These are phyloP conservation scores for Psilocybe sp. DNA, from an alignment of 768 basidiomycete genomes.

Conservation along the genomic window DNA sequence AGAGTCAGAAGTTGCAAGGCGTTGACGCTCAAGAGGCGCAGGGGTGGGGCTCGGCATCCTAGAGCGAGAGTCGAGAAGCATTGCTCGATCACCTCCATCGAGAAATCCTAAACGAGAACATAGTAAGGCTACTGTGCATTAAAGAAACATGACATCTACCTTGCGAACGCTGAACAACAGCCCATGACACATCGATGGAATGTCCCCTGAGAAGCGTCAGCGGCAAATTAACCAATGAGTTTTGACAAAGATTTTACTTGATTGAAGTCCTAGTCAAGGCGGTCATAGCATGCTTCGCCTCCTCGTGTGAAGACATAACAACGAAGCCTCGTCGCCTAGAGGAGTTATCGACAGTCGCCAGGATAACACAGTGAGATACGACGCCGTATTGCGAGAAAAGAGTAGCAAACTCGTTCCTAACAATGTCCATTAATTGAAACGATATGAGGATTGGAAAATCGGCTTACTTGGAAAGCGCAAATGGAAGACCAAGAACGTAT, in stretches of 20 bases:
- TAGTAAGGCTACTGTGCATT: constrained; percentile 2
- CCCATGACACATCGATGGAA: constrained; percentile 80
- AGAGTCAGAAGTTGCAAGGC: constrained; percentile 25
- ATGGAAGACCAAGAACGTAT: constrained; percentile 82
- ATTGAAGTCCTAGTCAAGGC: constrained; percentile 65
- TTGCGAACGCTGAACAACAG: constrained; percentile 83
- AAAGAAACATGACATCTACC: constrained; percentile 34
- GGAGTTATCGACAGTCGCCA: constrained; percentile 81
- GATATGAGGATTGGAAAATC: background rate
- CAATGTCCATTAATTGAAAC: background rate
- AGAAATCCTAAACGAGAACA: constrained; percentile 54
- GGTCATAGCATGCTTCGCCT: constrained; percentile 69
- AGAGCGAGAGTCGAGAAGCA: constrained; percentile 53
- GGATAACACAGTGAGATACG: constrained; percentile 74
- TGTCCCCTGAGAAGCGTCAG: constrained; percentile 49
- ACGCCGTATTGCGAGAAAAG: constrained; percentile 65
- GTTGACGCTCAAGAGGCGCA: constrained; percentile 19
- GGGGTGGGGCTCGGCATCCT: constrained; percentile 25
- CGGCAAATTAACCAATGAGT: background rate
- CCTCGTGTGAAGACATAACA: constrained; percentile 73
- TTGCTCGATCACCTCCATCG: constrained; percentile 76
- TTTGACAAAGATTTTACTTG: constrained; percentile 42
- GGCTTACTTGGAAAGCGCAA: constrained; percentile 72
- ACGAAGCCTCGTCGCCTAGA: constrained; percentile 82
- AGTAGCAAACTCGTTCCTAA: constrained; percentile 53